These are phyloP conservation scores for Carex scoparia DNA, from an alignment of 176 grass and related monocot genomes.

Conservation along the genomic window DNA sequence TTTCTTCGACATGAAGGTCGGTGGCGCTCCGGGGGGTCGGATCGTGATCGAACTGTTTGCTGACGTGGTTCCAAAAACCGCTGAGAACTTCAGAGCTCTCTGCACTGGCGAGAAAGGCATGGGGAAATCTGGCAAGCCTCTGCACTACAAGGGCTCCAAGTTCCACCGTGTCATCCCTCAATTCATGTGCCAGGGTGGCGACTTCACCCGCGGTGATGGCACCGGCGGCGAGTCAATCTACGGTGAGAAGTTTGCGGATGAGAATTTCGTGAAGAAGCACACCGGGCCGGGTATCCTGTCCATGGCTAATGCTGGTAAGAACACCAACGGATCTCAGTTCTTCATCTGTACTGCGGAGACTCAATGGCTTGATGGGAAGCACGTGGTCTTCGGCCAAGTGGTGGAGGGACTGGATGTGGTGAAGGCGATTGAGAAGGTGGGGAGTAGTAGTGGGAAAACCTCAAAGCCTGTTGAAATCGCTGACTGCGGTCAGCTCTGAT, in stretches of 20 bases:
- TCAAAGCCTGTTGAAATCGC: neutral
- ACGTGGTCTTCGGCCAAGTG: slow-evolving; percentile 24
- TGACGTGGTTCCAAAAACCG: slow-evolving; percentile 20
- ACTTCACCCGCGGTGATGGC: slow-evolving; percentile 25
- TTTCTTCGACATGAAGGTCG: slow-evolving; percentile 36
- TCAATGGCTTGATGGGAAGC: slow-evolving; percentile 28
- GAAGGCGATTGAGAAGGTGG: slow-evolving; percentile 27
- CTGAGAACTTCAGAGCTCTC: slow-evolving; percentile 32
- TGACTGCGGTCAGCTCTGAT: slow-evolving; percentile 25
- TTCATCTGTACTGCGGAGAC: slow-evolving; percentile 27
- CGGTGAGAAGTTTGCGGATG: slow-evolving; percentile 8
- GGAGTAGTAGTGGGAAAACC: neutral
- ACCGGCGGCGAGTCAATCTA: slow-evolving; percentile 37
- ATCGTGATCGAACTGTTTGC: slow-evolving; percentile 34
- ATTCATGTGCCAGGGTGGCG: slow-evolving; percentile 32
- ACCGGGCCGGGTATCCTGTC: neutral
- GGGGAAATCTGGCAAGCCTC: slow-evolving; percentile 20
- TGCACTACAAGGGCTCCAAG: slow-evolving; percentile 31
- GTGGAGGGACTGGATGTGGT: slow-evolving; percentile 20
- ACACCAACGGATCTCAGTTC: slow-evolving; percentile 33
- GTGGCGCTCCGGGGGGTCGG: slow-evolving; percentile 21
- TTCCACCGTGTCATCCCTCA: slow-evolving; percentile 23
- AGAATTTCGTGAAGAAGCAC: slow-evolving; percentile 12
- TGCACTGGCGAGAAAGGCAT: slow-evolving; percentile 27
- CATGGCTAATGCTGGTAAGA: slow-evolving; percentile 26